Conservation (phyloP, 805 yeast genomes). For the Starmerella kuoi region DNA sequence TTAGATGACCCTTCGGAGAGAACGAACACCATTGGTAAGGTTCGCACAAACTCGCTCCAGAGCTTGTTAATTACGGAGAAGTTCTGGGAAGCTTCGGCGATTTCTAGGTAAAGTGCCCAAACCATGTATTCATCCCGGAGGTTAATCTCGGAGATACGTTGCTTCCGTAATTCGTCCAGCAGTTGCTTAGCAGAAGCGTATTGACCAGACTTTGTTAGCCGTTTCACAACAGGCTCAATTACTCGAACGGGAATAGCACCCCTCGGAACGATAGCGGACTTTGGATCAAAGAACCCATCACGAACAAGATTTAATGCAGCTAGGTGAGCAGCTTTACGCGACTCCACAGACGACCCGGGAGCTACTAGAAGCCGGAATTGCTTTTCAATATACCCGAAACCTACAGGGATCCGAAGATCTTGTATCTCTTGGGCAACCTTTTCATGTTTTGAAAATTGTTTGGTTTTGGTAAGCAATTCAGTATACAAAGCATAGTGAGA, state of each 20-base stretch:
- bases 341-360: slow-evolving; percentile 9
- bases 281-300: slow-evolving; percentile 22
- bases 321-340: slow-evolving; percentile 7
- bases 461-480: slow-evolving; percentile 13
- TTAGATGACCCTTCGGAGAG: slow-evolving; percentile 1
- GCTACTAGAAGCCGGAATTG: slow-evolving; percentile 20
- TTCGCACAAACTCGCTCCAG: slow-evolving; percentile 16
- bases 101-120: slow-evolving; percentile 18
- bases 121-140: slow-evolving; percentile 6
- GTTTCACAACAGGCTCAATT: slow-evolving; percentile 21
- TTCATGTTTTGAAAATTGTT: slow-evolving; percentile 15
- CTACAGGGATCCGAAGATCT: slow-evolving; percentile 15
- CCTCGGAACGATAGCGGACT: slow-evolving; percentile 23
- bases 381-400: slow-evolving; percentile 20
- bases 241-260: slow-evolving; percentile 22
- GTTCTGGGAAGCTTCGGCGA: slow-evolving; percentile 6
- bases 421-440: slow-evolving; percentile 14
- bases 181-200: slow-evolving; percentile 19
- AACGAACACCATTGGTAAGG: slow-evolving; percentile 6
- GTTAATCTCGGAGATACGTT: slow-evolving; percentile 1
- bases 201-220: slow-evolving; percentile 15
- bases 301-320: slow-evolving; percentile 14
- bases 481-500: slow-evolving; percentile 24
- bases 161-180: slow-evolving; percentile 12
- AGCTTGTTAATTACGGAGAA: slow-evolving; percentile 1